phyloP scores from a whole-genome alignment of 495 filamentous ascomycete genomes.

The Aspergillus conjunctus region DNA sequence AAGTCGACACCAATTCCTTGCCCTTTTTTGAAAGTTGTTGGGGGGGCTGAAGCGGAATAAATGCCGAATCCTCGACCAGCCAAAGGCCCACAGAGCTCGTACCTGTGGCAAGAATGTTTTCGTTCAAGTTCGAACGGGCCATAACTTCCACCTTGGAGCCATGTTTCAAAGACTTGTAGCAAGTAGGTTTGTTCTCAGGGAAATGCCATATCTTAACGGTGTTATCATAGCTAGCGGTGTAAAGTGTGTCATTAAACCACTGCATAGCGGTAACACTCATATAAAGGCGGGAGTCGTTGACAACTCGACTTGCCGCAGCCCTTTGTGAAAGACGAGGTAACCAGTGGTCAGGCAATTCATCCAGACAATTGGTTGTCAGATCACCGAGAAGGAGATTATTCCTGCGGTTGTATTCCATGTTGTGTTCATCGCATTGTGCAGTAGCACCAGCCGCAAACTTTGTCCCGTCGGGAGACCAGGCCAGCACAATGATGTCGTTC shows the following conservation, averaged over 20 bases:
- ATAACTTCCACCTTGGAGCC: conserved; percentile 72
- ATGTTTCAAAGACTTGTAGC: conserved; percentile 60
- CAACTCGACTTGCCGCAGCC: conserved; percentile 54
- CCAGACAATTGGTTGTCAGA: conserved; percentile 51
- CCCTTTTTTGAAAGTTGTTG: conserved; percentile 44
- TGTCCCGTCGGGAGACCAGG: conserved; percentile 53
- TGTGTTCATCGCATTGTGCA: conserved; percentile 70
- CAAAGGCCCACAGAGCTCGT: conserved; percentile 39
- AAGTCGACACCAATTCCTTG: conserved; percentile 62
- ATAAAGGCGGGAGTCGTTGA: conserved; percentile 69
- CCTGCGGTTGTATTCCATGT: conserved; percentile 81
- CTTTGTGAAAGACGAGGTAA: conserved; percentile 55
- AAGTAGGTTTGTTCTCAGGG: conserved; percentile 32
- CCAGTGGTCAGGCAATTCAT: conserved; percentile 71
- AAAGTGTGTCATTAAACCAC: conserved; percentile 67
- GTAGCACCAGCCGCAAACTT: conserved; percentile 65
- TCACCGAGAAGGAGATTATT: conserved; percentile 79
- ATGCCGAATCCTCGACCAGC: conserved; percentile 23
- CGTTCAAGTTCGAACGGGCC: conserved; percentile 50
- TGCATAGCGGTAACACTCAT: conserved; percentile 75
- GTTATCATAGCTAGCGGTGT: conserved; percentile 79
- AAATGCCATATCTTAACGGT: conserved; percentile 77
- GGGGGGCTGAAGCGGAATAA: conserved; percentile 21
- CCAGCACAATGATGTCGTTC: conserved; percentile 49
- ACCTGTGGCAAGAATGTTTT: conserved; percentile 55